phyloP scores from a whole-genome alignment of 2,329 filamentous ascomycete genomes.

The Ophiostoma ulmi region DNA sequence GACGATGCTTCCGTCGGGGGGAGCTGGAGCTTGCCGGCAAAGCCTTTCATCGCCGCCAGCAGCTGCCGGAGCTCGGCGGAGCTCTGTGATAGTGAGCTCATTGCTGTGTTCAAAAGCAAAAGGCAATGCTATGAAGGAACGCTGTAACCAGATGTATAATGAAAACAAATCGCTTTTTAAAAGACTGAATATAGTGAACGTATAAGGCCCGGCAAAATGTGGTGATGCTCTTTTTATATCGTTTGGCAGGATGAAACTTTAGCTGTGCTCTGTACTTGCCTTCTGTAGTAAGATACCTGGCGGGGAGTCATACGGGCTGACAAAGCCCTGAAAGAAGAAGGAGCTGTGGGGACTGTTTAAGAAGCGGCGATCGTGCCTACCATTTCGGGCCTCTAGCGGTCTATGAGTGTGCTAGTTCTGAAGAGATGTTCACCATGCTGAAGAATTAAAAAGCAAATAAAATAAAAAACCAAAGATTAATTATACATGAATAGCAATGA shows the following conservation, averaged over 20 bases:
- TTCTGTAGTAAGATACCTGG: neutral
- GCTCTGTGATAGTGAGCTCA: constrained; percentile 18
- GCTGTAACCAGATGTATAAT: neutral
- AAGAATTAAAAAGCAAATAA: neutral
- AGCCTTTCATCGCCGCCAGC: constrained; percentile 77
- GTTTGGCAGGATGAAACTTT: neutral
- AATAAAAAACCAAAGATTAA: neutral
- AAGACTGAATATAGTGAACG: neutral
- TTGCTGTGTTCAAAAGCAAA: constrained; percentile 13
- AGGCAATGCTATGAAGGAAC: neutral
- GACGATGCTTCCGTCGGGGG: constrained; percentile 31
- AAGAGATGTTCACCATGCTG: neutral
- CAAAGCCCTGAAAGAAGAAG: constrained; percentile 31
- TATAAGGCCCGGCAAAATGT: neutral
- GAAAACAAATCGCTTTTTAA: neutral
- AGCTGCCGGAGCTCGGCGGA: constrained; percentile 67
- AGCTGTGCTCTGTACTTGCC: neutral
- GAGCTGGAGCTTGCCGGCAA: constrained; percentile 67
- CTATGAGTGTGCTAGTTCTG: neutral
- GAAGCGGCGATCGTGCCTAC: constrained; percentile 15
- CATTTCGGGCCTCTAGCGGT: neutral
- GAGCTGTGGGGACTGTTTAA: constrained; percentile 14
- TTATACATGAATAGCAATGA: too few relatives aligned
- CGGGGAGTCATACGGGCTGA: constrained; percentile 25
- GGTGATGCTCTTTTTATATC: neutral